These are phyloP conservation scores for Funneliformis mosseae DNA, from an alignment of 192 early-diverging fungal genomes.

Conservation along the genomic window DNA sequence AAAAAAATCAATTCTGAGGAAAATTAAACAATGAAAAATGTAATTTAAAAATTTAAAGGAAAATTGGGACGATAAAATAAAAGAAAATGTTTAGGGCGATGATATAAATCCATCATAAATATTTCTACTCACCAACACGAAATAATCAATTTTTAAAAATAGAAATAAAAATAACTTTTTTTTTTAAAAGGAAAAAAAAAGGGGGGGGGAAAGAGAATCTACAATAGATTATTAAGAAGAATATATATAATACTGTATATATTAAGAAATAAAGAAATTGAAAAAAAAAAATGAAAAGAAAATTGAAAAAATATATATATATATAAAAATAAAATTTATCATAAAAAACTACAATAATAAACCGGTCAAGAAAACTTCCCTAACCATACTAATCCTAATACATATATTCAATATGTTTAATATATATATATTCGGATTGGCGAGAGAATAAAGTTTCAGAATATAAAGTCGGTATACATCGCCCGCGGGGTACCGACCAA, in stretches of 20 bases:
- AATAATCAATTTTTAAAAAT: not conserved
- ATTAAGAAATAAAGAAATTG: not conserved
- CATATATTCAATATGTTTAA: not conserved
- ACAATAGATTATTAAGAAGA: not conserved
- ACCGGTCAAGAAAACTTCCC: not conserved
- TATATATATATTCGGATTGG: not conserved
- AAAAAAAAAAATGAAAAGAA: not conserved
- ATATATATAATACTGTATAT: not conserved
- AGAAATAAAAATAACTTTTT: not conserved
- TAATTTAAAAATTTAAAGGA: not conserved
- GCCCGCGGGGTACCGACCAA: not conserved
- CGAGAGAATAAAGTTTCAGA: not conserved
- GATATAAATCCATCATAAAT: not conserved
- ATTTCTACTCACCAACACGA: not conserved
- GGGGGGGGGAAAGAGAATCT: not conserved
- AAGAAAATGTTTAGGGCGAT: not conserved
- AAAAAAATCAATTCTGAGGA: not conserved
- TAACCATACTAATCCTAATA: not conserved
- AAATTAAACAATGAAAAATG: not conserved
- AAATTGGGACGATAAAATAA: not conserved
- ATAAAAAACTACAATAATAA: slow-evolving; percentile 19
- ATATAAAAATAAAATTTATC: slow-evolving; percentile 32
- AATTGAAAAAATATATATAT: not conserved
- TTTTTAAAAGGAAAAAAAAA: slow-evolving; percentile 5
- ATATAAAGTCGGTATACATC: not conserved